Base-by-base conservation (phyloP, 192 early-diverging fungal genomes). In the Endogone sp. region DNA sequence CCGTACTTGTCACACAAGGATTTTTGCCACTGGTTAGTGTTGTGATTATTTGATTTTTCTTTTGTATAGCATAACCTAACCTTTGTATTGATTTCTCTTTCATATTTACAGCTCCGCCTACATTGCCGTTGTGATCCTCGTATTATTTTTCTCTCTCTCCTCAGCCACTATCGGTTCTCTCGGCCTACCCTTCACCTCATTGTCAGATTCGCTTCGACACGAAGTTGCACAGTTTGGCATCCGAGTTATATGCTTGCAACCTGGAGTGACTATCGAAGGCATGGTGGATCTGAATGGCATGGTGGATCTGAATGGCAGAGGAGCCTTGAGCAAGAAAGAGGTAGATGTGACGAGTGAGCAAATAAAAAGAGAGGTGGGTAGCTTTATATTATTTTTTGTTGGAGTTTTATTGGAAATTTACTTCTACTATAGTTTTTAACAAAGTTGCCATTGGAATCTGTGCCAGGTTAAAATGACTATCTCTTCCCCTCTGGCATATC, bases 181-280 rank as follows among this genome's bases (percentile, higher is more conserved):
- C 9, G 37, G 37, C 37, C 9, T 49, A 6, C 37, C 37, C 9
- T 49, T 49, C 16, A 16, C 37, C 9, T 76, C 77, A 0, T 69
- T 86, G 31, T 68, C 79, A 11, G 79, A 79, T 8, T 64, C 79
- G 22, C 54, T 79, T 25, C 66, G 85, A 37, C 69, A 77, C n/a
- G 85, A 86, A 62, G 54, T 85, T 62, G 63, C 65, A n/a, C 67
- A 60, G 32, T 73, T 80, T 44, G 82, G 83, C 20, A 81, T 86
- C 64, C 67, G 77, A 60, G 85, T 83, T 4, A 29, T 77, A 24
- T 77, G 71, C 56, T 16, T 77, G 10, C 67, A 71, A 26, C 63
- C 49, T 0, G 75, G 75, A 21, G 29, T 73, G 24, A 30, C 63
- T 49, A 6, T 49, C 37, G 37, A 49, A 6, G 16, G 16, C 9